phyloP scores from a whole-genome alignment of 805 yeast genomes.

The Wickerhamomyces queroliae region DNA sequence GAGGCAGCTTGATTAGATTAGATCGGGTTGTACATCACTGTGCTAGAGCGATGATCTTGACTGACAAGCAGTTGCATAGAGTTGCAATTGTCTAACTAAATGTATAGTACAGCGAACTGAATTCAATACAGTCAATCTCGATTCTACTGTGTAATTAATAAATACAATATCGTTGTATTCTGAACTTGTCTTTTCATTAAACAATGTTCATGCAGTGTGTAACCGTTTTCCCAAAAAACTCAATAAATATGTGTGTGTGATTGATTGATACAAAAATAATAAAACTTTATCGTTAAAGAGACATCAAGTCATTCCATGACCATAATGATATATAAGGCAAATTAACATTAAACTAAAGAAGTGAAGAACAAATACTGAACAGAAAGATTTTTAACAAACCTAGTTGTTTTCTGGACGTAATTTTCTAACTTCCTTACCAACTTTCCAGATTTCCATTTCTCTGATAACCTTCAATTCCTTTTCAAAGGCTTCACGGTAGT shows the following conservation, averaged over 20 bases:
- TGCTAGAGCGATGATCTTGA: too few species aligned
- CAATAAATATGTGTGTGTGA: conserved; percentile 13
- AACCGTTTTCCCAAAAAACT: conserved; percentile 9
- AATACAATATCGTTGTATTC: conserved; percentile 3
- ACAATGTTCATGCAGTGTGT: conserved; percentile 30
- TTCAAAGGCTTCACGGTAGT: conserved; percentile 96
- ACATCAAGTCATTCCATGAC: conserved; percentile 25
- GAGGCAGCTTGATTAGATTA: too few species aligned
- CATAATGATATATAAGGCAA: conserved; percentile 16
- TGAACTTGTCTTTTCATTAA: conserved; percentile 36
- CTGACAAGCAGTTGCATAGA: too few species aligned
- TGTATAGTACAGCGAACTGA: neutral
- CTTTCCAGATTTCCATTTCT: conserved; percentile 98
- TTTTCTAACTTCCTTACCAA: conserved; percentile 99
- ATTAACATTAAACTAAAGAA: conserved; percentile 8
- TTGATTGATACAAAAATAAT: conserved; percentile 13
- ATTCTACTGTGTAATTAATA: neutral
- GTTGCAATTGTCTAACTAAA: neutral
- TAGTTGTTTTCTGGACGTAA: conserved; percentile 98
- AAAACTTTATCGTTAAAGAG: conserved; percentile 4
- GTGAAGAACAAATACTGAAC: conserved; percentile 6
- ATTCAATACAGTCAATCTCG: neutral
- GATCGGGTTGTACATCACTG: too few species aligned
- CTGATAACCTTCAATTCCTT: conserved; percentile 89
- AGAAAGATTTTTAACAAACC: conserved; percentile 11